Evolutionary conservation across 257 asterid species (phyloP).

Genomic region (Apocynum venetum): DNA sequence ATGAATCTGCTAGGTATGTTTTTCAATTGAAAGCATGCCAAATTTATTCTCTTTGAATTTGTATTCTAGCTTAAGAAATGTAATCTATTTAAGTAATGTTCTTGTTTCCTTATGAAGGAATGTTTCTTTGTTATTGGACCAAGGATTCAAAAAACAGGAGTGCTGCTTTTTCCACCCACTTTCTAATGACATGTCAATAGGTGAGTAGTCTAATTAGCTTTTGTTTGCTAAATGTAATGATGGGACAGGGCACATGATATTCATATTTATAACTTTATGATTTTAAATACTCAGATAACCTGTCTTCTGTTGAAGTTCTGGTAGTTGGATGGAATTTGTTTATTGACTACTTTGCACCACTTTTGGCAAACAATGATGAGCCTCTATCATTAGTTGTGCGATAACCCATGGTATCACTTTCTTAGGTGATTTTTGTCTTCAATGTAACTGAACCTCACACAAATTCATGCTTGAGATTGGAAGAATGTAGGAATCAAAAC

Average conservation of each 20-base stretch:
- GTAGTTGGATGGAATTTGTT: not conserved
- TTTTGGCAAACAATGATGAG: not conserved
- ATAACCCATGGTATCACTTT: not conserved
- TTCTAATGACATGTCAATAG: slow-evolving; percentile 75
- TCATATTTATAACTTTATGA: not conserved
- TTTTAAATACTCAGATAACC: not conserved
- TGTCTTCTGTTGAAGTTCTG: not conserved
- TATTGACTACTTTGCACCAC: not conserved
- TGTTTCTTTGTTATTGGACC: slow-evolving; percentile 84
- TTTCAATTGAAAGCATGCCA: slow-evolving; percentile 10
- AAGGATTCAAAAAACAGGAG: slow-evolving; percentile 59
- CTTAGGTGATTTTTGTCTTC: not conserved
- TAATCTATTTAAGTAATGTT: not conserved
- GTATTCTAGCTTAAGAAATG: slow-evolving; percentile 1
- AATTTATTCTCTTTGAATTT: not conserved
- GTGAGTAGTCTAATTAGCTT: slow-evolving; percentile 35
- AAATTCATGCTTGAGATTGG: not conserved
- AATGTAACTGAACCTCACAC: not conserved
- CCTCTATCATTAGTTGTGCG: not conserved
- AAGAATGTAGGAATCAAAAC: not conserved
- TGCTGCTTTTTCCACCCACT: slow-evolving; percentile 89
- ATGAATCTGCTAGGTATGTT: slow-evolving; percentile 76
- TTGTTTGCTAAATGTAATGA: not conserved
- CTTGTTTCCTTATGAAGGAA: slow-evolving; percentile 45
- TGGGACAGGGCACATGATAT: not conserved